Base-by-base conservation (phyloP, 495 filamentous ascomycete species). In the Penicillium maclennaniae region DNA sequence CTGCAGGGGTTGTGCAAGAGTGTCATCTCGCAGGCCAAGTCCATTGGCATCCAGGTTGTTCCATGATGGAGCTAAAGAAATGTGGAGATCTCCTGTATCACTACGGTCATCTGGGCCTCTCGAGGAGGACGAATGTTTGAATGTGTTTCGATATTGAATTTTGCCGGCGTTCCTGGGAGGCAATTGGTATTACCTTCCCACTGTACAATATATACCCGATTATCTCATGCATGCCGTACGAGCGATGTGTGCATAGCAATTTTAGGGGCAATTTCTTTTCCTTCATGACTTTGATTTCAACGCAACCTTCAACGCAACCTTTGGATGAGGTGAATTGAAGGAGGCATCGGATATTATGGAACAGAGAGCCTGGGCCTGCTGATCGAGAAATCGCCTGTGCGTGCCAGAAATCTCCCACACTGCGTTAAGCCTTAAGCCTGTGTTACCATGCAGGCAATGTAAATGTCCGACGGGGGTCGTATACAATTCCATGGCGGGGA, bases 1-100 rank as follows among this genome's bases (percentile, higher is more conserved):
- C 64, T 97, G 56, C 82, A 92, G 73, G 89, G 90, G 1, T 58
- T 99, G 44, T 90, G 87, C 70, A 89, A 85, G 78, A 85, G 84
- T 62, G 80, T 99, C 54, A 88, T 98, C 58, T 83, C 81, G 47
- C 88, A 95, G 72, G 89, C 91, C 61, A 92, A 84, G 73, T 92
- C 89, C 20, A 86, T 95, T 57, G 93, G 95, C 19, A 83, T 98
- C 47, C 79, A 84, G 42, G 84, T 98, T 46, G 77, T 88, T 38
- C 81, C 87, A 48, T 98, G 60, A 76, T 20, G 15, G 42, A 12
- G 7, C 20, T 17, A 25, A 47, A 12, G 25, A 15, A 5, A 28
- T 37, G 16, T 37, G 16, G 31, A 6, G 19, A 10, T 16, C 27
- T 39, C 44, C 12, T 49, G 55, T 49, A 43, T 45, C 49, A 53